Evolutionary conservation across 805 yeast genomes (phyloP).

Genomic region (Schwanniomyces pseudopolymorphus): DNA sequence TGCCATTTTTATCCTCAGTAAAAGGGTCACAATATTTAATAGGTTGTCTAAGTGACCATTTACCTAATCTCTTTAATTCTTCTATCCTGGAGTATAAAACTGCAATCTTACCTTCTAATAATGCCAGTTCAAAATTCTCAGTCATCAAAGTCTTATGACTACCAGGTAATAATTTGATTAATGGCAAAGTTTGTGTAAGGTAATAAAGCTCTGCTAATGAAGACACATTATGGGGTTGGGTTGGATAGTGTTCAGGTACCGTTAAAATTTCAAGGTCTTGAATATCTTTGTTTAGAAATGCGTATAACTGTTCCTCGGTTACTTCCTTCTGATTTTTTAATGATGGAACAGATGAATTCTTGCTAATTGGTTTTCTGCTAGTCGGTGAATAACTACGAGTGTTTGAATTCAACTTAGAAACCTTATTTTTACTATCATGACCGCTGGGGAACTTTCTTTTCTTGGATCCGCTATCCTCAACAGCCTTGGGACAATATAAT

Average conservation of each 20-base stretch:
- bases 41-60: conserved; percentile 93
- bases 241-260: conserved; percentile 43
- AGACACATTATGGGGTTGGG: conserved; percentile 37
- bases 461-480: not conserved
- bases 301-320: conserved; percentile 19
- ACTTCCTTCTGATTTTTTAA: conserved; percentile 11
- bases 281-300: conserved; percentile 23
- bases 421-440: not conserved
- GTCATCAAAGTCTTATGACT: conserved; percentile 87
- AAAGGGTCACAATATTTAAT: conserved; percentile 69
- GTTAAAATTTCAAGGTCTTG: conserved; percentile 36
- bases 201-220: conserved; percentile 86
- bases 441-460: not conserved
- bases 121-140: conserved; percentile 78
- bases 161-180: conserved; percentile 75
- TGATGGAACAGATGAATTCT: conserved; percentile 7
- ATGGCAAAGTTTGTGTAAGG: conserved; percentile 83
- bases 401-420: not conserved
- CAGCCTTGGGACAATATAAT: not conserved
- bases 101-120: conserved; percentile 87
- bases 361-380: not conserved
- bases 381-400: not conserved
- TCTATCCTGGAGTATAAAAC: conserved; percentile 89
- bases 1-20: conserved; percentile 12
- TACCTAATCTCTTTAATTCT: conserved; percentile 80